A percentile compares a stretch with the other conserved stretches of the same genome.
phyloP scores from a whole-genome alignment of 140 eudicot species.

The Cichorium intybus region DNA sequence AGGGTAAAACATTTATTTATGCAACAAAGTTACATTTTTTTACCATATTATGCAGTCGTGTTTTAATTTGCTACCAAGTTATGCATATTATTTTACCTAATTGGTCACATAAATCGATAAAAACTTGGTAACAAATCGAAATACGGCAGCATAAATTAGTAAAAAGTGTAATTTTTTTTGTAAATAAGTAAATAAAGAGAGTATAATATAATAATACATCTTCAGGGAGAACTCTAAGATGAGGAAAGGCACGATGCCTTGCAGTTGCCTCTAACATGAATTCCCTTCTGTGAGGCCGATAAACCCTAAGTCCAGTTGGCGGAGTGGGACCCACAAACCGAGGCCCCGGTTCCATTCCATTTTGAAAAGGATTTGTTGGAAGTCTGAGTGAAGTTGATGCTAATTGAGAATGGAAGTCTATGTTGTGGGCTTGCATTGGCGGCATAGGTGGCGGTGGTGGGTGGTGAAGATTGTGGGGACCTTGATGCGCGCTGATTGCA shows the following conservation, averaged over 20 bases:
- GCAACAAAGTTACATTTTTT: not conserved
- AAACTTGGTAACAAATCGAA: too few species aligned
- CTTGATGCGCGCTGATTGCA: constrained; percentile 43
- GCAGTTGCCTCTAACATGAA: constrained; percentile 46
- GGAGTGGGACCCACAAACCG: constrained; percentile 53
- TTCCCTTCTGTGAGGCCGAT: constrained; percentile 65
- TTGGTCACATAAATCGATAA: too few species aligned
- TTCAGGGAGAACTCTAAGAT: constrained; percentile 77
- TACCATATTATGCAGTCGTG: too few species aligned
- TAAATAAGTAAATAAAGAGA: not conserved
- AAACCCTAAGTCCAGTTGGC: constrained; percentile 60
- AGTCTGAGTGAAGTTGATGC: constrained; percentile 51
- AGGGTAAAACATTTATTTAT: not conserved
- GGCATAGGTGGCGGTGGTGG: constrained; percentile 53
- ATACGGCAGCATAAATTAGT: too few species aligned
- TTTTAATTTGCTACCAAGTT: not conserved
- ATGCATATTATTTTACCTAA: not conserved
- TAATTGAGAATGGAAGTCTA: constrained; percentile 59
- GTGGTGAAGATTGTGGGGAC: constrained; percentile 56
- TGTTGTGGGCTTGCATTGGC: constrained; percentile 51
- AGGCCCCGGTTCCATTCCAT: constrained; percentile 44
- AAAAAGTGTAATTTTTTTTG: too few species aligned
- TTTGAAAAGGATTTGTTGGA: constrained; percentile 46
- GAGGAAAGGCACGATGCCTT: constrained; percentile 68
- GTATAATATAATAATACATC: constrained; percentile 46